Base-by-base conservation (phyloP, 179 eudicot genomes). In the Vitellaria paradoxa region DNA sequence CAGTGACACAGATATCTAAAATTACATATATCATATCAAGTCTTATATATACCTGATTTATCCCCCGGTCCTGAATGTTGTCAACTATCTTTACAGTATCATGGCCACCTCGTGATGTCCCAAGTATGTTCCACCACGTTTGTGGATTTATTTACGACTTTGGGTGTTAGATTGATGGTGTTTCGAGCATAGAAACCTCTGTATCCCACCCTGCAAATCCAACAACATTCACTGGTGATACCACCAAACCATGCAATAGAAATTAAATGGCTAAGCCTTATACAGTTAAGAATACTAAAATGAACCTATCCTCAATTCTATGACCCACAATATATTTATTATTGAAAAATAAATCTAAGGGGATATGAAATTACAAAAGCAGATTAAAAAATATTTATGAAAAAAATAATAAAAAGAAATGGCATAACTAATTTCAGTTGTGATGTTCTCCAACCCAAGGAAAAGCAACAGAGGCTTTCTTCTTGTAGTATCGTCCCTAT, bases 1-100 rank as follows among this genome's bases (percentile, higher is more conserved):
- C 37, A 30, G 37, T 30, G 37, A 30, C 37, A 30, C 2, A 2
- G 37, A 2, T 30, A 30, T 30, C 37, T 30, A 30, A 30, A 30
- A 30, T 30, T 30, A 30, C 37, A 30, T 30, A 30, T 30, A 30
- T 30, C 2, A 30, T 30, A 30, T 30, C 37, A 30, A 30, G 1
- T 30, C 37, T 30, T 30, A 30, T 30, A 30, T 94, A 64, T 82
- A 91, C 98, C 91, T 93, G 98, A 79, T 93, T 93, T 65, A 93
- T 91, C 76, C 96, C 92, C 7, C 98, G 86, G 81, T 93, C 98
- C 79, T 91, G 92, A 82, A 93, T 93, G 83, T 91, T 89, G 70
- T 93, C 96, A 40, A 93, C 98, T 72, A 93, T 90, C 82, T 90
- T 93, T 50, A 84, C 82, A 7, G 86, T 87, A 62, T 84, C 87